Evolutionary conservation across 2,329 filamentous ascomycete genomes (phyloP).

Genomic region (Curvularia sp.): DNA sequence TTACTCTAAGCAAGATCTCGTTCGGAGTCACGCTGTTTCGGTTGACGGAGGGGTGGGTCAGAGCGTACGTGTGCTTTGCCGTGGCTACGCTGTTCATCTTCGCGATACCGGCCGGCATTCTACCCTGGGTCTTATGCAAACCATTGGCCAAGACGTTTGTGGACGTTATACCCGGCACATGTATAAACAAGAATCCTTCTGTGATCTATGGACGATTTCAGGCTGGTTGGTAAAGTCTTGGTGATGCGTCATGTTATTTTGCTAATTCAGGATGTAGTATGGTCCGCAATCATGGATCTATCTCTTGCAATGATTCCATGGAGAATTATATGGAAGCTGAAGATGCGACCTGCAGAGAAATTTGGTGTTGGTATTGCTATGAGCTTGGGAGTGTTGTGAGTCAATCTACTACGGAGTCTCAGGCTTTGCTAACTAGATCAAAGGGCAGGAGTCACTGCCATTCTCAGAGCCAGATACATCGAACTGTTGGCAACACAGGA

Average conservation of each 20-base stretch:
- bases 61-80: slow-evolving; percentile 16
- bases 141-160: slow-evolving; percentile 17
- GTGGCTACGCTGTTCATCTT: slow-evolving; percentile 15
- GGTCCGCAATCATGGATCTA: slow-evolving; percentile 24
- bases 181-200: slow-evolving; percentile 14
- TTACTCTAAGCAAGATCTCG: slow-evolving; percentile 22
- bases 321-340: slow-evolving; percentile 17
- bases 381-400: slow-evolving; percentile 23
- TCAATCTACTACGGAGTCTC: neutral
- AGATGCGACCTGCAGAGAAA: slow-evolving; percentile 22
- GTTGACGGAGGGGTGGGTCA: slow-evolving; percentile 19
- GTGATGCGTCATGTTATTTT: neutral
- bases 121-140: slow-evolving; percentile 17
- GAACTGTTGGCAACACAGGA: slow-evolving; percentile 5
- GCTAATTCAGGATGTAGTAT: slow-evolving; percentile 15
- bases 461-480: slow-evolving; percentile 7
- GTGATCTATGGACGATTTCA: slow-evolving; percentile 14
- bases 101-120: slow-evolving; percentile 10
- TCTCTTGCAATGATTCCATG: slow-evolving; percentile 20
- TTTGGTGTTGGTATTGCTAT: slow-evolving; percentile 22
- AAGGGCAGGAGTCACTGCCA: slow-evolving; percentile 7
- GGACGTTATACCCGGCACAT: slow-evolving; percentile 13
- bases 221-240: slow-evolving; percentile 7
- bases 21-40: slow-evolving; percentile 22
- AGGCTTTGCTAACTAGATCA: neutral